These are phyloP conservation scores for Aspergillus glaucus DNA, from an alignment of 2,329 filamentous ascomycete species.

Conservation along the genomic window DNA sequence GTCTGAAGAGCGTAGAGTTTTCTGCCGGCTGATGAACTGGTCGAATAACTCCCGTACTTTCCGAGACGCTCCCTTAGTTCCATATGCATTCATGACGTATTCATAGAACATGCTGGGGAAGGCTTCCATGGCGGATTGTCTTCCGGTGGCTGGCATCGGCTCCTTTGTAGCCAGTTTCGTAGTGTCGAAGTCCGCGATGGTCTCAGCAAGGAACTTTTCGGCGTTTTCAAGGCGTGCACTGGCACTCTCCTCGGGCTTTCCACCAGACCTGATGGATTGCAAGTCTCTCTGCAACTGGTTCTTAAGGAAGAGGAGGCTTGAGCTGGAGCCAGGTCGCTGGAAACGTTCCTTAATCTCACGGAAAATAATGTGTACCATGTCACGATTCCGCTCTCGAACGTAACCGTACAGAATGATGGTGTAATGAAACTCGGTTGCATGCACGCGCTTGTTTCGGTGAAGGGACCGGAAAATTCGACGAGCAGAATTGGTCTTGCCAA, in stretches of 20 bases:
- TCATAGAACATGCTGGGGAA: conserved; percentile 49
- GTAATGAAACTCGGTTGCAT: conserved; percentile 41
- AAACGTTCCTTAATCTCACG: conserved; percentile 35
- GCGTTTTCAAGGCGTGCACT: conserved; percentile 24
- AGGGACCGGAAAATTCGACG: conserved; percentile 44
- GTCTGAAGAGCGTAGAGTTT: conserved; percentile 4
- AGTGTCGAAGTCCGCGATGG: conserved; percentile 32
- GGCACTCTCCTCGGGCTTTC: conserved; percentile 5
- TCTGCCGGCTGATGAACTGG: conserved; percentile 37
- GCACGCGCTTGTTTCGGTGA: conserved; percentile 31
- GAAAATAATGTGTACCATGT: conserved; percentile 48
- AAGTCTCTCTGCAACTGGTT: conserved; percentile 30
- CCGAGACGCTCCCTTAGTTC: conserved; percentile 38
- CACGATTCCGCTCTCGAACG: conserved; percentile 42
- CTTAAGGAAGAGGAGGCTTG: conserved; percentile 32
- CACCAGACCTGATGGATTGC: conserved; percentile 12
- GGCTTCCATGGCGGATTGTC: conserved; percentile 32
- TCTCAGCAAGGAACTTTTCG: conserved; percentile 32
- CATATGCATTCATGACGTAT: conserved; percentile 52
- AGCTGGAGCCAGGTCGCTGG: conserved; percentile 24
- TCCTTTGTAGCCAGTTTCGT: conserved; percentile 41
- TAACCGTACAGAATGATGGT: conserved; percentile 44
- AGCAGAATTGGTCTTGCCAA: conserved; percentile 51
- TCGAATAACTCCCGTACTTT: conserved; percentile 52
- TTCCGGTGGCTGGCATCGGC: conserved; percentile 28